phyloP scores from a whole-genome alignment of 2,329 filamentous ascomycete genomes.

The Talaromyces sp. region DNA sequence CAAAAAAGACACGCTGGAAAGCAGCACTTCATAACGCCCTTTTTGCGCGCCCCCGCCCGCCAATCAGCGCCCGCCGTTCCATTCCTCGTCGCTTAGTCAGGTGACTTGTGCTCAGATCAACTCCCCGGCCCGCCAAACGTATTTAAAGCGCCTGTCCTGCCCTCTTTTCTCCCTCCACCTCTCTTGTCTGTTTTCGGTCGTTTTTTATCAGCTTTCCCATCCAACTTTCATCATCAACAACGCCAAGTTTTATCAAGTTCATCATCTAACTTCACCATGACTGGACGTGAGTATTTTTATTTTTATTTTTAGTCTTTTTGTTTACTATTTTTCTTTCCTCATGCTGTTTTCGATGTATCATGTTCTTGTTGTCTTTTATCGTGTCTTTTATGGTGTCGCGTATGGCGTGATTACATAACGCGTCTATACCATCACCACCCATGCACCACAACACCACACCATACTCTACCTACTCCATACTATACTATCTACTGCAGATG shows the following conservation, averaged over 20 bases:
- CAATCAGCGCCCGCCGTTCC: conserved; percentile 25
- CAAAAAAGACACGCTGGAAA: conserved; percentile 29
- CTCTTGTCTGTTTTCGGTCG: conserved; percentile 5
- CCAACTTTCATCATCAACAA: not conserved
- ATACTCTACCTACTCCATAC: not conserved
- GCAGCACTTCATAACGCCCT: conserved; percentile 36
- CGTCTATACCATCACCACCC: not conserved
- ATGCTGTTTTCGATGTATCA: not conserved
- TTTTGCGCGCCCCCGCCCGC: conserved; percentile 27
- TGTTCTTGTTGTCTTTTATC: not conserved
- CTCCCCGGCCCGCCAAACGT: conserved; percentile 8
- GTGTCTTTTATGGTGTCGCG: not conserved
- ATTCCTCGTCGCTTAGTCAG: conserved; percentile 8
- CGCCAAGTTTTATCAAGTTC: not conserved
- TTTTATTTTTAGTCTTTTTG: not conserved
- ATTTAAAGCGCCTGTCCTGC: conserved; percentile 14
- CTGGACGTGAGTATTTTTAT: conserved; percentile 35
- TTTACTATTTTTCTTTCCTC: not conserved
- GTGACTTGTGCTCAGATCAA: too few species aligned
- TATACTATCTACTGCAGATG: not conserved
- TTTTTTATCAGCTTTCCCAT: conserved; percentile 7
- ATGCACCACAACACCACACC: not conserved
- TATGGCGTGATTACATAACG: conserved; percentile 6
- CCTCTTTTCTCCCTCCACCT: conserved; percentile 13
- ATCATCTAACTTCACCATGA: conserved; percentile 25